Percentiles rank a stretch among this genome's conserved stretches.
Conservation (phyloP, 2,329 filamentous ascomycete species). For the Ceratocystis huliohia region DNA sequence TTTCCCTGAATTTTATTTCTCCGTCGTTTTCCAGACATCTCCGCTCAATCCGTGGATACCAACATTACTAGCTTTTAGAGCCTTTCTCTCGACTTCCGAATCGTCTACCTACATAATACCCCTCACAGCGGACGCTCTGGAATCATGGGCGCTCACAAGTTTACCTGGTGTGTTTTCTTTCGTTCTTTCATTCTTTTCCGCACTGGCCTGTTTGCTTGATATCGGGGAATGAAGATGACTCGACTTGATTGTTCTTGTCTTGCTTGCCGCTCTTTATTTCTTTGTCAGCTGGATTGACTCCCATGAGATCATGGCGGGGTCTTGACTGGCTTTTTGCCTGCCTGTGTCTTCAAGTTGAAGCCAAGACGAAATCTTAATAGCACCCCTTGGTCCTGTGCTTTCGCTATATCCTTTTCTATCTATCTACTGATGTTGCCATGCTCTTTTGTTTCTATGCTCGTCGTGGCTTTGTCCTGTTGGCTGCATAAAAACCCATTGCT, state of each 20-base stretch:
- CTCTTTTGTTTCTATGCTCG: background rate
- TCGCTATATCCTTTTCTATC: background rate
- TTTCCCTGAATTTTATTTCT: background rate
- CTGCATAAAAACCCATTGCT: background rate
- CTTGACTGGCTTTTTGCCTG: background rate
- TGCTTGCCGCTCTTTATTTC: background rate
- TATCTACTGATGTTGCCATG: background rate
- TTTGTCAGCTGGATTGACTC: background rate
- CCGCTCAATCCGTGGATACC: background rate
- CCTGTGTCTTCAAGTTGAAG: background rate
- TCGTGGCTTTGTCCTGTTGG: background rate
- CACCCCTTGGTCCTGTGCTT: background rate
- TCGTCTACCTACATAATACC: background rate
- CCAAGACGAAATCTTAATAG: background rate
- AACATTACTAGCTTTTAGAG: background rate
- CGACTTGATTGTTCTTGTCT: background rate
- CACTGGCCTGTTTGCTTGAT: background rate
- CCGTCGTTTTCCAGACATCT: background rate
- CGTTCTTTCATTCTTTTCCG: background rate
- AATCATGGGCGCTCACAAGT: slow-evolving; percentile 20
- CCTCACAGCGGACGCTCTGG: slow-evolving; percentile 15
- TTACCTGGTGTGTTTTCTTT: slow-evolving; percentile 18
- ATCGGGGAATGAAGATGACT: background rate
- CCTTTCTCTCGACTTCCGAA: slow-evolving; percentile 4
- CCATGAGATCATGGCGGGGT: slow-evolving; percentile 6